A percentile compares a stretch with the other conserved stretches of the same genome.
phyloP scores from a whole-genome alignment of 306 rosid species.

The Cajanus cajan region DNA sequence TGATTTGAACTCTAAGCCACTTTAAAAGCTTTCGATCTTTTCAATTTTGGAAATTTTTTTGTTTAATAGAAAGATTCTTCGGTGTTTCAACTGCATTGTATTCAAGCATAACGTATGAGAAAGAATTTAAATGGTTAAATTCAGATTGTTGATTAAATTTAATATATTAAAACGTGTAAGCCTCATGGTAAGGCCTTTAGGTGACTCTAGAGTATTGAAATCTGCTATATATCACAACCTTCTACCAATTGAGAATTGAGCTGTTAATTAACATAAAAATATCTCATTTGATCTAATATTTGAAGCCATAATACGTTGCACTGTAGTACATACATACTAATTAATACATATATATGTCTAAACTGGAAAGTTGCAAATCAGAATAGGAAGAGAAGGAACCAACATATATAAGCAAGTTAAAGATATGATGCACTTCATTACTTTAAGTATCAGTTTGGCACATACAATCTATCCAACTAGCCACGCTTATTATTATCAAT shows the following conservation, averaged over 20 bases:
- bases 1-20: background rate
- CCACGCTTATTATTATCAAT: background rate
- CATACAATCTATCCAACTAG: slow-evolving; percentile 27
- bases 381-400: background rate
- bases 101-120: background rate
- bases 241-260: background rate
- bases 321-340: background rate
- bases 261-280: background rate
- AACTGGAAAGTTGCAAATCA: background rate
- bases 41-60: background rate
- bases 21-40: background rate
- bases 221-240: background rate
- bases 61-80: background rate
- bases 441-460: slow-evolving; percentile 25
- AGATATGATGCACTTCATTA: slow-evolving; percentile 14
- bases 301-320: background rate
- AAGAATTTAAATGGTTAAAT: background rate
- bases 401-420: background rate
- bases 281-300: background rate
- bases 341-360: background rate
- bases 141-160: background rate
- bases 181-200: background rate
- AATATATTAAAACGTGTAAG: background rate
- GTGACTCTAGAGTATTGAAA: background rate
- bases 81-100: background rate